Evolutionary conservation across 805 yeast genomes (phyloP).

Genomic region (Aciculoconidium aculeatum): DNA sequence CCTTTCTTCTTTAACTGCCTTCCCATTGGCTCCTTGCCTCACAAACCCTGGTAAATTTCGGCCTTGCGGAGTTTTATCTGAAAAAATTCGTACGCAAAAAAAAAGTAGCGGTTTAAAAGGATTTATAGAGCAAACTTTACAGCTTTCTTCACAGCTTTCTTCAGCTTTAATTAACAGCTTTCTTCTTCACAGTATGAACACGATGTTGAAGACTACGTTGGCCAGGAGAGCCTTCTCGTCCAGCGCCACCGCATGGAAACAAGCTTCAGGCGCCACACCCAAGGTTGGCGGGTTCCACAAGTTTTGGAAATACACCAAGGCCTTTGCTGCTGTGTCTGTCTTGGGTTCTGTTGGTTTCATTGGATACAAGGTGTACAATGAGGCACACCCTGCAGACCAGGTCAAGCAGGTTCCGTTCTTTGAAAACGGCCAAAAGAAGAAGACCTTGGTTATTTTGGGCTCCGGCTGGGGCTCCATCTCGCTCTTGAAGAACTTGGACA

Average conservation of each 20-base stretch:
- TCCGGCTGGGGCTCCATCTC: slow-evolving; percentile 96
- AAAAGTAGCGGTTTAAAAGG: too few relatives aligned
- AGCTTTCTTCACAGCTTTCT: too few relatives aligned
- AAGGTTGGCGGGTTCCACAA: slow-evolving; percentile 26
- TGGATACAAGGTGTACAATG: slow-evolving; percentile 54
- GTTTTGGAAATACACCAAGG: slow-evolving; percentile 43
- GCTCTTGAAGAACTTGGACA: slow-evolving; percentile 75
- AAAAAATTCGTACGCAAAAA: too few relatives aligned
- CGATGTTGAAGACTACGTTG: background rate
- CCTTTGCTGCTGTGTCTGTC: slow-evolving; percentile 45
- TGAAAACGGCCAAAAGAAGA: slow-evolving; percentile 55
- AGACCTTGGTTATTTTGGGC: slow-evolving; percentile 74
- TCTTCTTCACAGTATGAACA: too few relatives aligned
- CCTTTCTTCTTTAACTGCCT: too few relatives aligned
- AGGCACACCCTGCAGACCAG: slow-evolving; percentile 57
- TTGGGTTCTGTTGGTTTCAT: slow-evolving; percentile 48
- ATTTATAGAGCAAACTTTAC: too few relatives aligned
- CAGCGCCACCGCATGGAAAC: slow-evolving; percentile 17
- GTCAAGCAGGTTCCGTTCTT: slow-evolving; percentile 52
- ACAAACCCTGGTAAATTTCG: too few relatives aligned
- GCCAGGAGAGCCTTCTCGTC: slow-evolving; percentile 18
- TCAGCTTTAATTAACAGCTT: too few relatives aligned
- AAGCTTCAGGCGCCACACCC: slow-evolving; percentile 10
- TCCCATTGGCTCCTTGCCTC: too few relatives aligned
- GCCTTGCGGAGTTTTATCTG: too few relatives aligned